Conservation (phyloP, 345 rosid genomes). For the Noccaea bulbosa region DNA sequence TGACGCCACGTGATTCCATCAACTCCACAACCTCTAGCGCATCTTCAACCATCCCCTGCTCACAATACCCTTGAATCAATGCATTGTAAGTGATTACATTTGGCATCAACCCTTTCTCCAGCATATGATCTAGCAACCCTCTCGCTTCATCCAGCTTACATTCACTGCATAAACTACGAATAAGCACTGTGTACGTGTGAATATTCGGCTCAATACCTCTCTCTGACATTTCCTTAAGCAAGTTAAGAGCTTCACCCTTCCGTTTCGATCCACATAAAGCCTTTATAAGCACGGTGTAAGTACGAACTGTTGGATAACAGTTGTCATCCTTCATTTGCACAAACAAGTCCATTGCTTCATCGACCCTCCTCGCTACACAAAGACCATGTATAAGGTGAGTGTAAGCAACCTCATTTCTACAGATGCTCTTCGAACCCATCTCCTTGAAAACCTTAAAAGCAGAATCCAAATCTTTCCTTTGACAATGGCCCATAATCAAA, state of each 20-base stretch:
- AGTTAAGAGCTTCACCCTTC: slow-evolving; percentile 59
- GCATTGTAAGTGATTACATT: slow-evolving; percentile 82
- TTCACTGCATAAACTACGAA: slow-evolving; percentile 65
- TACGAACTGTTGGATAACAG: slow-evolving; percentile 71
- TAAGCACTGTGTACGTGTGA: slow-evolving; percentile 78
- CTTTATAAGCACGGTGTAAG: slow-evolving; percentile 74
- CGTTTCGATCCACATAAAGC: slow-evolving; percentile 59
- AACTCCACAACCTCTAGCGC: slow-evolving; percentile 67
- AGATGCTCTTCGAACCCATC: slow-evolving; percentile 70
- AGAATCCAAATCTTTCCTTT: slow-evolving; percentile 66
- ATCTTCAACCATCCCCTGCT: slow-evolving; percentile 62
- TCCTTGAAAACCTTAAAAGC: slow-evolving; percentile 59
- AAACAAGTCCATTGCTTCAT: slow-evolving; percentile 70
- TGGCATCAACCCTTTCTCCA: slow-evolving; percentile 66
- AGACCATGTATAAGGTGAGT: slow-evolving; percentile 82
- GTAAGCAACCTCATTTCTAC: slow-evolving; percentile 76
- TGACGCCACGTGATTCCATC: slow-evolving; percentile 64
- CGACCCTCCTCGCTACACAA: slow-evolving; percentile 64
- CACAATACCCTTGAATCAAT: slow-evolving; percentile 78
- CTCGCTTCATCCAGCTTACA: slow-evolving; percentile 64
- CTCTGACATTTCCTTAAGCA: slow-evolving; percentile 64
- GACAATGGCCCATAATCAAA: slow-evolving; percentile 78
- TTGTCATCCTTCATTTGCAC: slow-evolving; percentile 64
- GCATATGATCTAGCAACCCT: slow-evolving; percentile 56
- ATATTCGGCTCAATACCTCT: slow-evolving; percentile 73